Evolutionary conservation across 805 yeast species (phyloP).

Genomic region (Candida corydali): DNA sequence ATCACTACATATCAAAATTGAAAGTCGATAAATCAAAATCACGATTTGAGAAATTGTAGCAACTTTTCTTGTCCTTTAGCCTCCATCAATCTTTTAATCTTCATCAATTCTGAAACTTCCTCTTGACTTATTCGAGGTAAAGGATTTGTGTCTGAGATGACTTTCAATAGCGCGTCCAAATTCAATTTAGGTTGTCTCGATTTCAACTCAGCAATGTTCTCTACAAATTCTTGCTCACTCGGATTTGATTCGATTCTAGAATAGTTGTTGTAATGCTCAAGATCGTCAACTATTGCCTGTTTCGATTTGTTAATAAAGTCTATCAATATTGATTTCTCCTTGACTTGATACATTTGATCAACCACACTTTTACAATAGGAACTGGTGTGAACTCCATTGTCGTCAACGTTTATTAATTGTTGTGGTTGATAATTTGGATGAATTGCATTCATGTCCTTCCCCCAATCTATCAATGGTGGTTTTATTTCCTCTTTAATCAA

Average conservation of each 20-base stretch:
- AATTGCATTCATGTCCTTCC: conserved; percentile 14
- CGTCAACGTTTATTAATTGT: conserved; percentile 21
- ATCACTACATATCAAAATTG: no score
- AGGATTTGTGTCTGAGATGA: conserved; percentile 18
- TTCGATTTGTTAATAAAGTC: conserved; percentile 57
- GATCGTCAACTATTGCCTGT: conserved; percentile 19
- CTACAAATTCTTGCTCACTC: conserved; percentile 18
- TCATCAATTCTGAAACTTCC: conserved; percentile 49
- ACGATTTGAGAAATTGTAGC: conserved; percentile 51
- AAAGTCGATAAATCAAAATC: no score
- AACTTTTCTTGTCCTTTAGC: conserved; percentile 67
- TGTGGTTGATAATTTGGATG: conserved; percentile 28
- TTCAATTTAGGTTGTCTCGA: conserved; percentile 27
- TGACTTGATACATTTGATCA: conserved; percentile 56
- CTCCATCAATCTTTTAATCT: conserved; percentile 59
- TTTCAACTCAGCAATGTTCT: conserved; percentile 27
- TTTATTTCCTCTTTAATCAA: neutral
- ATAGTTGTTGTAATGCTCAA: conserved; percentile 22
- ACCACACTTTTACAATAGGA: conserved; percentile 16
- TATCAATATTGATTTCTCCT: conserved; percentile 62
- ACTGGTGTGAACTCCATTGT: conserved; percentile 13
- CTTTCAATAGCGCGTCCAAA: conserved; percentile 44
- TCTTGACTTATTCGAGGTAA: conserved; percentile 12
- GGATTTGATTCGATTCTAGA: conserved; percentile 13
- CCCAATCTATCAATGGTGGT: conserved; percentile 2